These are phyloP conservation scores for Chrysoporthe puriensis DNA, from an alignment of 2,329 filamentous ascomycete genomes.

Conservation along the genomic window DNA sequence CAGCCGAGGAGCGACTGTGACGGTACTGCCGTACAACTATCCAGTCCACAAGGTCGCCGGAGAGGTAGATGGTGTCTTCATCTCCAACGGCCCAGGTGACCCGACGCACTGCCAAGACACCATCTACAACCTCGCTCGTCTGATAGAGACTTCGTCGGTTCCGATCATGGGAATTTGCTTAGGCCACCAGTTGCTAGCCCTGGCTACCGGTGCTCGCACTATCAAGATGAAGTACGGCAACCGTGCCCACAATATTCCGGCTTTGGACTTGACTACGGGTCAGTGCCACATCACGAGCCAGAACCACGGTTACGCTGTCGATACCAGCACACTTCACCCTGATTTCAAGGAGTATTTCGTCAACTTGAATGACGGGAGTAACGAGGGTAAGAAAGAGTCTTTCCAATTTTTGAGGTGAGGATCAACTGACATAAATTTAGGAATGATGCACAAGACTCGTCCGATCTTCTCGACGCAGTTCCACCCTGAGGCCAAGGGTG, in stretches of 20 bases:
- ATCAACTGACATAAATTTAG: conserved; percentile 35
- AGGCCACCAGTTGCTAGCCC: conserved; percentile 91
- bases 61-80: conserved; percentile 98
- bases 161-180: conserved; percentile 98
- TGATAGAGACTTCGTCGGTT: conserved; percentile 89
- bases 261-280: conserved; percentile 89
- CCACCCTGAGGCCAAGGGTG: conserved; percentile 97
- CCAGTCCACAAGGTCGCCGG: conserved; percentile 97
- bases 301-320: conserved; percentile 97
- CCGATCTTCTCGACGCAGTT: conserved; percentile 99
- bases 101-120: conserved; percentile 96
- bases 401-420: neutral
- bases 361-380: conserved; percentile 96
- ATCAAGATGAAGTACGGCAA: conserved; percentile 99
- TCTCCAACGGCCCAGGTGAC: conserved; percentile 97
- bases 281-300: conserved; percentile 98
- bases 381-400: conserved; percentile 67
- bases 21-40: conserved; percentile 94
- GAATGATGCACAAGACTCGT: conserved; percentile 92
- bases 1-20: conserved; percentile 87
- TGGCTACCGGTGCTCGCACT: conserved; percentile 85
- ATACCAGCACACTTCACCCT: conserved; percentile 75
- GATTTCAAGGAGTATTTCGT: conserved; percentile 99
- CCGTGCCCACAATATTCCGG: conserved; percentile 97
- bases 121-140: conserved; percentile 84